These are phyloP conservation scores for Pseudogymnoascus sp. DNA, from an alignment of 2,329 filamentous ascomycete genomes.

Conservation along the genomic window DNA sequence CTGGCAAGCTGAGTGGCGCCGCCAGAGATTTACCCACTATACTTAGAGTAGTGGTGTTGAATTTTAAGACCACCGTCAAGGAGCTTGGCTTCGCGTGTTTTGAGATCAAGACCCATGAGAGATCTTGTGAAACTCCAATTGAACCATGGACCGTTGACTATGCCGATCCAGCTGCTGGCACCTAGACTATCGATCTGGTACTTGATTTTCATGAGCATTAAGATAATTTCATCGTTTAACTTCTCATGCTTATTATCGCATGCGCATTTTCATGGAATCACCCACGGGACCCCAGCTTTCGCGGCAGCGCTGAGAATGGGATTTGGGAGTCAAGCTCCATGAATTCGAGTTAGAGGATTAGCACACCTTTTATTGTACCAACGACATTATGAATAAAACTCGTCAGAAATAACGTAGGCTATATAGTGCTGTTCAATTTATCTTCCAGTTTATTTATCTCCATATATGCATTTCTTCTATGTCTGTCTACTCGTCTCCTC, in stretches of 20 bases:
- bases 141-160: slow-evolving; percentile 44
- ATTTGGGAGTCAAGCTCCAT: slow-evolving; percentile 25
- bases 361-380: slow-evolving; percentile 22
- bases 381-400: background rate
- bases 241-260: slow-evolving; percentile 26
- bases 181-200: slow-evolving; percentile 33
- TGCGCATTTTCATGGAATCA: slow-evolving; percentile 43
- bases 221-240: slow-evolving; percentile 27
- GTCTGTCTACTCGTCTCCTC: background rate
- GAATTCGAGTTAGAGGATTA: slow-evolving; percentile 33
- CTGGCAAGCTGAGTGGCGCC: slow-evolving; percentile 34
- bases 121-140: slow-evolving; percentile 37
- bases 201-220: slow-evolving; percentile 11
- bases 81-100: slow-evolving; percentile 33
- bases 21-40: slow-evolving; percentile 48
- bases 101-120: slow-evolving; percentile 42
- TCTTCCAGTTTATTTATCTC: background rate
- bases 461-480: background rate
- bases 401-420: background rate
- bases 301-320: slow-evolving; percentile 42
- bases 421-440: background rate
- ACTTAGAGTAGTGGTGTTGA: slow-evolving; percentile 38
- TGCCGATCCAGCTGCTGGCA: slow-evolving; percentile 29
- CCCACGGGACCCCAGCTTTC: slow-evolving; percentile 41
- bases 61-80: slow-evolving; percentile 42